phyloP scores from a whole-genome alignment of 2,329 filamentous ascomycete genomes.

The Helicocarpus griseus region DNA sequence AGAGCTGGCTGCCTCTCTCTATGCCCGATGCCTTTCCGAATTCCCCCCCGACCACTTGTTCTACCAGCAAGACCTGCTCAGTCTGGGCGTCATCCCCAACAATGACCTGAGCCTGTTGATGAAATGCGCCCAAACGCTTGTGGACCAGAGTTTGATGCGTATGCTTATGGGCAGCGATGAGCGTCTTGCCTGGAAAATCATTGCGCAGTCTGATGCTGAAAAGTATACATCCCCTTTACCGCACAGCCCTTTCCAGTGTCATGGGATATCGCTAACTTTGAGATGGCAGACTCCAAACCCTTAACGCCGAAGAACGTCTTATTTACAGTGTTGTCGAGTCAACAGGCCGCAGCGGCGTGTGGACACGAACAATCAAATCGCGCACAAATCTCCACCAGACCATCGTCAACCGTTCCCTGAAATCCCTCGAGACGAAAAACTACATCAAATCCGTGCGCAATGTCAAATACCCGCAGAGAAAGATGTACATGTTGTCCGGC shows the following conservation, averaged over 20 bases:
- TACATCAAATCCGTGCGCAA: constrained; percentile 85
- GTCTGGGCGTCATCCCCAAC: constrained; percentile 34
- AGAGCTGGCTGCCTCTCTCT: constrained; percentile 36
- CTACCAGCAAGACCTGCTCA: constrained; percentile 37
- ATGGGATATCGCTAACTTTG: background rate
- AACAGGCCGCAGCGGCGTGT: constrained; percentile 74
- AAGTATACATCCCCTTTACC: constrained; percentile 26
- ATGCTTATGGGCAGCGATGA: constrained; percentile 35
- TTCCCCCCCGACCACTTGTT: constrained; percentile 35
- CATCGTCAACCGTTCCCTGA: constrained; percentile 69
- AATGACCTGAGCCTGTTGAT: constrained; percentile 34
- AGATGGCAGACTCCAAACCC: constrained; percentile 28
- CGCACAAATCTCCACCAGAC: constrained; percentile 76
- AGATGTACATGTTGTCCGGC: constrained; percentile 89
- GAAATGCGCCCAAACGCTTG: constrained; percentile 35
- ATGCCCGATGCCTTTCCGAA: constrained; percentile 33
- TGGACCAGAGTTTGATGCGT: constrained; percentile 38
- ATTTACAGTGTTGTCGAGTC: constrained; percentile 87
- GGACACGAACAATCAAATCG: constrained; percentile 75
- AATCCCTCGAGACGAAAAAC: constrained; percentile 69
- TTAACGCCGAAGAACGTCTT: constrained; percentile 63
- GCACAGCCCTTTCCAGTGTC: background rate
- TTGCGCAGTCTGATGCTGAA: constrained; percentile 39
- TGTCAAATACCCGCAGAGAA: constrained; percentile 80
- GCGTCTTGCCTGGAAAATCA: constrained; percentile 38